phyloP scores from a whole-genome alignment of 2,329 filamentous ascomycete species.

The Cladosporium oxysporum region DNA sequence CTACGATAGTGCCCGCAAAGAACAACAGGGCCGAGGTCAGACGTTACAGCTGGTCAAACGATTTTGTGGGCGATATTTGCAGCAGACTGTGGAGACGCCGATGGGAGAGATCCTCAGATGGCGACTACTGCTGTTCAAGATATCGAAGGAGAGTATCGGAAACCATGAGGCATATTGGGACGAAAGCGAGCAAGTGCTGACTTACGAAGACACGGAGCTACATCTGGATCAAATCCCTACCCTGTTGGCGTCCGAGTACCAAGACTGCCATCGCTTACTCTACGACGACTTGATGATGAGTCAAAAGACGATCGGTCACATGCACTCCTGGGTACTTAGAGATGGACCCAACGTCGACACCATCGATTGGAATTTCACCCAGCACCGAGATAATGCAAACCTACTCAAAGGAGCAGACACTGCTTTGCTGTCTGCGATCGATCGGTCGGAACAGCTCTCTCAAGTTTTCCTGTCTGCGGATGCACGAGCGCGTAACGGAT shows the following conservation, averaged over 20 bases:
- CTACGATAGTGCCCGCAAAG: too few species aligned
- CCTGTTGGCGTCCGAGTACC: constrained; percentile 20
- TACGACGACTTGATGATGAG: constrained; percentile 21
- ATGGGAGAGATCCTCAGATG: constrained; percentile 22
- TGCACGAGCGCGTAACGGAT: not conserved
- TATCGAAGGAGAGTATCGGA: constrained; percentile 2
- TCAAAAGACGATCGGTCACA: constrained; percentile 8
- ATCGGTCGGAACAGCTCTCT: constrained; percentile 10
- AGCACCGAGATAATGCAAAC: constrained; percentile 18
- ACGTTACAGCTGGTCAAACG: constrained; percentile 15
- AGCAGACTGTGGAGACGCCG: constrained; percentile 18
- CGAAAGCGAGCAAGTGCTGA: constrained; percentile 19
- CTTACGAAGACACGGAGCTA: constrained; percentile 20
- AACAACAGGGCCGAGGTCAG: too few species aligned
- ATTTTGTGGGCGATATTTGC: constrained; percentile 3
- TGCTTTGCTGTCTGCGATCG: constrained; percentile 3
- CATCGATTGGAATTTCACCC: constrained; percentile 20
- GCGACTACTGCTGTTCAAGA: constrained; percentile 20
- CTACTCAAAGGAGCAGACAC: not conserved
- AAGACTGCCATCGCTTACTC: constrained; percentile 15
- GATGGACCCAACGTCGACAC: constrained; percentile 21
- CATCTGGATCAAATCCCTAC: constrained; percentile 21
- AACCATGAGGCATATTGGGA: constrained; percentile 20
- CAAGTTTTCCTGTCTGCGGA: not conserved
- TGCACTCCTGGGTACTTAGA: constrained; percentile 11